phyloP scores from a whole-genome alignment of 192 early-diverging fungal genomes.

The Coemansia sp. region DNA sequence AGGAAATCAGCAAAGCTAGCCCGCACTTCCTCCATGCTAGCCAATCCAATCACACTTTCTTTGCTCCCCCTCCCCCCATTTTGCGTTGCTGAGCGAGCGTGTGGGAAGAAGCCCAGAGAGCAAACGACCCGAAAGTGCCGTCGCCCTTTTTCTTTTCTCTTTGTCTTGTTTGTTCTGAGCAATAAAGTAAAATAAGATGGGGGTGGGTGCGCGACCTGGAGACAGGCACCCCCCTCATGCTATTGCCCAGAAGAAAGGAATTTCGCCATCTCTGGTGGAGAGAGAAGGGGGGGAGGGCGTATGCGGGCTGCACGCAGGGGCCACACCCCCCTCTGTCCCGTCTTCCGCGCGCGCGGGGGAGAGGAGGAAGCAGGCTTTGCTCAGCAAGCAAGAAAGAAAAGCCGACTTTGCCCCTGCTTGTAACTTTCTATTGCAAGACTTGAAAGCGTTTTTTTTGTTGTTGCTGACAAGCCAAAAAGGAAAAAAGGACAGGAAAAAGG shows the following conservation, averaged over 20 bases:
- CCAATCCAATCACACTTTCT: background rate
- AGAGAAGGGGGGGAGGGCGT: background rate
- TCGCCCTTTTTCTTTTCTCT: background rate
- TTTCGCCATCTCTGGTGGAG: background rate
- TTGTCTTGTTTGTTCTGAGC: background rate
- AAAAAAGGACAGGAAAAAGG: too few species aligned
- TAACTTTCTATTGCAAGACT: slow-evolving; percentile 4
- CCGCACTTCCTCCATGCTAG: background rate
- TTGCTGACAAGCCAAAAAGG: too few species aligned
- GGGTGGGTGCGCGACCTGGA: slow-evolving; percentile 1
- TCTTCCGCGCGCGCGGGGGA: too few species aligned
- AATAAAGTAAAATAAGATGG: background rate
- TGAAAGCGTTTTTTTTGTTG: background rate
- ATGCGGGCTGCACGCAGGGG: slow-evolving; percentile 7
- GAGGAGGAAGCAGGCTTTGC: background rate
- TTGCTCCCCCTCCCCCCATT: background rate
- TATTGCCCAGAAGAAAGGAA: too few species aligned
- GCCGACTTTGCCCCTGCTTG: background rate
- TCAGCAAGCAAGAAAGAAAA: background rate
- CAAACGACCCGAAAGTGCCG: background rate
- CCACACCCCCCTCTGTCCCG: background rate
- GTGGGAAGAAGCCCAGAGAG: too few species aligned
- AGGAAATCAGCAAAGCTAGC: background rate
- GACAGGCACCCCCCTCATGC: too few species aligned
- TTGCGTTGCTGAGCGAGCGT: background rate